Conservation (phyloP, 495 filamentous ascomycete genomes). For the Venustampulla echinocandica region DNA sequence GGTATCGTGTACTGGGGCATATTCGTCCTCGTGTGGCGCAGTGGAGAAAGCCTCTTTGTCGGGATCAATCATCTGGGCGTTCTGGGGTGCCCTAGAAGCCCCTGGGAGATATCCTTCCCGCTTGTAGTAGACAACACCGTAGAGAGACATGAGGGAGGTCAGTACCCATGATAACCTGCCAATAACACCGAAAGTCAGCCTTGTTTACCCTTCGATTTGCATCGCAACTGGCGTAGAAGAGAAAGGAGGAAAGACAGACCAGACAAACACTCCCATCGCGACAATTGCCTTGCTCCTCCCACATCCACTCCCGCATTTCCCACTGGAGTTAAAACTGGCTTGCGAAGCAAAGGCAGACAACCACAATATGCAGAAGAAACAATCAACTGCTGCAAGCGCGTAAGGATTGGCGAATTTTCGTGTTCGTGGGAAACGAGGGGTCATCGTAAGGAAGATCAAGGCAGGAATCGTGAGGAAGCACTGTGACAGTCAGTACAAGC, state of each 20-base stretch:
- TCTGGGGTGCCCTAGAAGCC: slow-evolving; percentile 42
- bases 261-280: slow-evolving; percentile 72
- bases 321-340: slow-evolving; percentile 52
- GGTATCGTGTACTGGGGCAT: slow-evolving; percentile 26
- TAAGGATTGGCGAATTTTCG: slow-evolving; percentile 73
- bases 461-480: slow-evolving; percentile 79
- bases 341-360: slow-evolving; percentile 73
- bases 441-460: slow-evolving; percentile 73
- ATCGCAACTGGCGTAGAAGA: slow-evolving; percentile 2
- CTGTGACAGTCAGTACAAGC: slow-evolving; percentile 42
- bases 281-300: slow-evolving; percentile 66
- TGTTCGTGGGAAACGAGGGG: slow-evolving; percentile 77
- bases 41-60: slow-evolving; percentile 51
- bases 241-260: slow-evolving; percentile 43
- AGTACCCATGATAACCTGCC: slow-evolving; percentile 63
- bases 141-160: slow-evolving; percentile 67
- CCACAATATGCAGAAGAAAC: slow-evolving; percentile 70
- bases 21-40: slow-evolving; percentile 40
- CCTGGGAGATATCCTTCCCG: slow-evolving; percentile 69
- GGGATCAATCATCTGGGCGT: slow-evolving; percentile 45
- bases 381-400: slow-evolving; percentile 68
- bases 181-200: slow-evolving; percentile 2
- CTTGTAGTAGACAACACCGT: slow-evolving; percentile 70
- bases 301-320: slow-evolving; percentile 49
- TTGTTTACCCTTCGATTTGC: slow-evolving; percentile 9